These are phyloP conservation scores for Kwoniella pini DNA, from an alignment of 768 basidiomycete genomes.

Conservation along the genomic window DNA sequence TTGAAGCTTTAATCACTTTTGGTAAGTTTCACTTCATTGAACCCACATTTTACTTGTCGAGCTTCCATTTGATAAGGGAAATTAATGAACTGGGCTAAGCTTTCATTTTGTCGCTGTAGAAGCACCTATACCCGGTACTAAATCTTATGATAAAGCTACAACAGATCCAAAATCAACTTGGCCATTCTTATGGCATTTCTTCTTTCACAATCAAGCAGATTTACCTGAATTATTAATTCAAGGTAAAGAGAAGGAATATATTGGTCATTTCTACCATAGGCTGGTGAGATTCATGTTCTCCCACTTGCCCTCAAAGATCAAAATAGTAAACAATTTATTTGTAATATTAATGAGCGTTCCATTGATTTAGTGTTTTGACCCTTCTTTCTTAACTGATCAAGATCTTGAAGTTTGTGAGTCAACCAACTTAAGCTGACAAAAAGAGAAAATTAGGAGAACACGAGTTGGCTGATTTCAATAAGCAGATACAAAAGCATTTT, in stretches of 20 bases:
- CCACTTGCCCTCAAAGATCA: neutral
- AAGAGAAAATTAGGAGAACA: too few relatives aligned
- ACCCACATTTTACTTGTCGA: too few relatives aligned
- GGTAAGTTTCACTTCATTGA: too few relatives aligned
- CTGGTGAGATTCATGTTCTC: slow-evolving; percentile 30
- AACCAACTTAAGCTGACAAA: too few relatives aligned
- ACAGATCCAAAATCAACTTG: slow-evolving; percentile 21
- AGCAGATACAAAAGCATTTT: slow-evolving; percentile 26
- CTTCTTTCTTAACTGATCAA: slow-evolving; percentile 18
- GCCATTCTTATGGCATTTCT: slow-evolving; percentile 36
- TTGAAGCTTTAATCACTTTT: slow-evolving; percentile 22
- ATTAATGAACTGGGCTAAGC: neutral
- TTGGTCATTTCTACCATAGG: slow-evolving; percentile 31
- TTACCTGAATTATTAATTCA: slow-evolving; percentile 32
- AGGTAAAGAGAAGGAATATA: slow-evolving; percentile 36
- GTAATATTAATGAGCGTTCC: too few relatives aligned
- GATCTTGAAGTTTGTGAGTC: slow-evolving; percentile 29
- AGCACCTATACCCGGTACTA: slow-evolving; percentile 36
- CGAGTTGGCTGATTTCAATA: too few relatives aligned
- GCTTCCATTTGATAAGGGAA: too few relatives aligned
- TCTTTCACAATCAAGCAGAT: slow-evolving; percentile 37
- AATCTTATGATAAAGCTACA: slow-evolving; percentile 23
- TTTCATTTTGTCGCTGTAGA: slow-evolving; percentile 17
- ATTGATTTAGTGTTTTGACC: slow-evolving; percentile 22
- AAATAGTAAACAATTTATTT: too few relatives aligned